Evolutionary conservation across 805 yeast species (phyloP).

Genomic region (Myxozyma mucilagina): DNA sequence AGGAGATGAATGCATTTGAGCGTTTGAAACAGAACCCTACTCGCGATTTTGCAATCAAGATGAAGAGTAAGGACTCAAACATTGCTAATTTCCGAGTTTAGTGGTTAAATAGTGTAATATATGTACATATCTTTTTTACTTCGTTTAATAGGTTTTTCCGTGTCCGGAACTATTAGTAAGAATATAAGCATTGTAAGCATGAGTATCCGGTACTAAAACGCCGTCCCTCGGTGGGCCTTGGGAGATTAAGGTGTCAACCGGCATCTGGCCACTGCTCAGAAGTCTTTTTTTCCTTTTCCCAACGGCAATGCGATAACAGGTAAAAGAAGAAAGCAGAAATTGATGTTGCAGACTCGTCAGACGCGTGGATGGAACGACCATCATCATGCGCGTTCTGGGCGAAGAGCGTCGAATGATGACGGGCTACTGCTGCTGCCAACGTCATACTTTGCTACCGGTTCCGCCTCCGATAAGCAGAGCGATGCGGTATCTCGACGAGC

Average conservation of each 20-base stretch:
- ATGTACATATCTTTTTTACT: background rate
- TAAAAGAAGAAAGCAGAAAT: background rate
- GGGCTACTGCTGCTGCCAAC: conserved; percentile 9
- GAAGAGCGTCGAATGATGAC: conserved; percentile 8
- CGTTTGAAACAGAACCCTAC: conserved; percentile 61
- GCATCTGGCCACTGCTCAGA: background rate
- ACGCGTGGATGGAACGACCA: conserved; percentile 8
- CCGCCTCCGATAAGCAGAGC: background rate
- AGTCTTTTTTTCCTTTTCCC: background rate
- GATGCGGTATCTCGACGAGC: conserved; percentile 4
- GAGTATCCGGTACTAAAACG: background rate
- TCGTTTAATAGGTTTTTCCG: background rate
- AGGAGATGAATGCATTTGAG: conserved; percentile 53
- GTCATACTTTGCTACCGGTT: conserved; percentile 1
- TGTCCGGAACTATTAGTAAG: background rate
- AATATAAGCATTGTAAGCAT: background rate
- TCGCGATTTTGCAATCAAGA: conserved; percentile 57
- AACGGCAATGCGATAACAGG: background rate
- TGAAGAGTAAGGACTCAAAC: conserved; percentile 45
- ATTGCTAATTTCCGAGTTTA: conserved; percentile 11
- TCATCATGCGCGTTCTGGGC: conserved; percentile 14
- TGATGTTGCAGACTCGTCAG: conserved; percentile 16
- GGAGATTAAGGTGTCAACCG: too few species aligned
- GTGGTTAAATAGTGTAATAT: background rate
- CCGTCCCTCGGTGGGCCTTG: background rate